These are phyloP conservation scores for Fusarium albidum DNA, from an alignment of 2,329 filamentous ascomycete genomes.

Conservation along the genomic window DNA sequence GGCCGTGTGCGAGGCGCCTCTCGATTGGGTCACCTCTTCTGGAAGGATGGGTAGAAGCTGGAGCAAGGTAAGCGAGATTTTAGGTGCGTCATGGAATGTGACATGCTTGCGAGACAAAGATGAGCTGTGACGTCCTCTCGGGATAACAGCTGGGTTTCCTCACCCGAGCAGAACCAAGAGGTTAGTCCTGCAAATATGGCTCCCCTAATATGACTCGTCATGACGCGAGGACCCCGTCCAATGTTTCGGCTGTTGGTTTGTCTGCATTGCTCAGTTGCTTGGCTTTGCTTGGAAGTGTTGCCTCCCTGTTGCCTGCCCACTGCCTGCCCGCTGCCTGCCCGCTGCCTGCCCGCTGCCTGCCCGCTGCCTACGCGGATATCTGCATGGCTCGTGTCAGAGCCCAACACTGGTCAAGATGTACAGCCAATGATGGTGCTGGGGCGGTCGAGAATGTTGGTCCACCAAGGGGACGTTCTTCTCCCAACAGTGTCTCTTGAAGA, in stretches of 20 bases:
- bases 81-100: not conserved
- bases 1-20: not conserved
- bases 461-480: conserved; percentile 6
- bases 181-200: not conserved
- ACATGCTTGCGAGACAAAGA: not conserved
- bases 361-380: not conserved
- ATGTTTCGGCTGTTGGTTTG: conserved; percentile 22
- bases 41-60: conserved; percentile 24
- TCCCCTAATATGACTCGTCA: conserved; percentile 7
- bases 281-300: conserved; percentile 2
- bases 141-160: not conserved
- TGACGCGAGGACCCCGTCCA: not conserved
- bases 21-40: conserved; percentile 20
- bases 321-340: not conserved
- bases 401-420: not conserved
- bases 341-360: not conserved
- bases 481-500: conserved; percentile 12
- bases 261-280: conserved; percentile 2
- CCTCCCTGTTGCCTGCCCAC: not conserved
- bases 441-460: conserved; percentile 14
- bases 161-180: not conserved
- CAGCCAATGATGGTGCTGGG: conserved; percentile 1
- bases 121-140: not conserved
- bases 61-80: not conserved
- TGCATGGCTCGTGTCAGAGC: conserved; percentile 1